phyloP scores from a whole-genome alignment of 2,329 filamentous ascomycete species.

The Didymosphaeria variabile region DNA sequence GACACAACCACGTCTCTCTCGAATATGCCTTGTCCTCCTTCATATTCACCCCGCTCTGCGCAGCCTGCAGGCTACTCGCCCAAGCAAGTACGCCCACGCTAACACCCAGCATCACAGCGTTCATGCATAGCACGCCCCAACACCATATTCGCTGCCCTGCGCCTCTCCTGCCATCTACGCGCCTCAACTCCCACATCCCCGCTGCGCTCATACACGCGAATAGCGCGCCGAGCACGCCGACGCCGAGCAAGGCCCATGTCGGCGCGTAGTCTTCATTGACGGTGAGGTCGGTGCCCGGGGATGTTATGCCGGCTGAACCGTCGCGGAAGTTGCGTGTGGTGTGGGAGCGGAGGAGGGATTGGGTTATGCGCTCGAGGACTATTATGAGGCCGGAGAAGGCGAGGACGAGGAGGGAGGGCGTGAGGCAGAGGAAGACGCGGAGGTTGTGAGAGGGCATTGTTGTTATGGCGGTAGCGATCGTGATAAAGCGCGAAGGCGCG shows the following conservation, averaged over 20 bases:
- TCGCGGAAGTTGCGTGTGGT: constrained; percentile 23
- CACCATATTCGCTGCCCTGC: constrained; percentile 36
- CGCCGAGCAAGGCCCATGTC: constrained; percentile 27
- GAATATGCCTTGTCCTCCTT: constrained; percentile 26
- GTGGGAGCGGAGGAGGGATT: constrained; percentile 23
- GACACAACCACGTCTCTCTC: constrained; percentile 41
- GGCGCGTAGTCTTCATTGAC: constrained; percentile 27
- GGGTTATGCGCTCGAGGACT: constrained; percentile 40
- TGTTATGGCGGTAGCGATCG: not conserved
- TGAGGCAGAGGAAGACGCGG: constrained; percentile 32
- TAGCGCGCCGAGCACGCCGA: constrained; percentile 27
- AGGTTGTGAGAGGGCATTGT: constrained; percentile 34
- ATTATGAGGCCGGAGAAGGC: constrained; percentile 30
- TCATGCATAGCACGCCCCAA: constrained; percentile 33
- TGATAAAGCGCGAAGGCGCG: not conserved
- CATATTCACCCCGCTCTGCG: constrained; percentile 26
- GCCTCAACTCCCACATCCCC: constrained; percentile 42
- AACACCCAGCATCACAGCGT: constrained; percentile 24
- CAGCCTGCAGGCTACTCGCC: constrained; percentile 29
- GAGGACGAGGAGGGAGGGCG: constrained; percentile 34
- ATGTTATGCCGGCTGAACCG: constrained; percentile 23
- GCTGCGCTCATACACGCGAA: constrained; percentile 31
- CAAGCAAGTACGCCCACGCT: constrained; percentile 35
- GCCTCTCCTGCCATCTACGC: constrained; percentile 31
- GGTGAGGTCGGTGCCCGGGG: constrained; percentile 20